Base-by-base conservation (phyloP, 2,329 filamentous ascomycete species). In the Fusarium austroafricanum region DNA sequence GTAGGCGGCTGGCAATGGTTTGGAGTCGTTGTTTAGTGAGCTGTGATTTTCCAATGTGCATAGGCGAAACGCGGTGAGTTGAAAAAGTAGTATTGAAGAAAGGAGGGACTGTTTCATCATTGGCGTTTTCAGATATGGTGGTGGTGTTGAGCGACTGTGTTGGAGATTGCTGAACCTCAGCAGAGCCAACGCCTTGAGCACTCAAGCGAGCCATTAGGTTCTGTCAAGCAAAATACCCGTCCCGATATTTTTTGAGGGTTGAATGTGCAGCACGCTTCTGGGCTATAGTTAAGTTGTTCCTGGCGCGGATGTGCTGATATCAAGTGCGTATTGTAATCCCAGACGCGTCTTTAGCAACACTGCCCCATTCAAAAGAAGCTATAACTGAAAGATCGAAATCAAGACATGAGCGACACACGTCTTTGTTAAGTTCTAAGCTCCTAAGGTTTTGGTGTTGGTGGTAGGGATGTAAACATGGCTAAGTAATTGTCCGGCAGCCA, bases 71-170 rank as follows among this genome's bases (percentile, higher is more conserved):
- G 45, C 85, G 84, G 70, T 87, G 83, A 8, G 83, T 83, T 5
- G 86, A 85, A 66, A 87, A 89, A 15, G 86, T 87, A 1, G 84
- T 87, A 77, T 87, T 85, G 79, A 86, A 87, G 74, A 89, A 84
- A 4, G 81, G 81, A 23, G 80, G 78, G 21, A 73, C 59, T 10
- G 71, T 71, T 23, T 66, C 57, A 39, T 68, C 55, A 23, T 63
- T 55, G 26, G 44, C 23, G 33, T 43, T 42, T 42, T 64, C 56
- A 42, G 68, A 55, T 21, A 55, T 44, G 38, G 56, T 44, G 38
- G 58, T 61, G 38, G 58, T 59, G 21, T 63, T 54, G 31, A 65
- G 21, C 10, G 67, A 65, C 15, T 60, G 62, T 9, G 68, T 46
- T 23, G 68, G 68, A n/a, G 67, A 71, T 40, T 71, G 43, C 31